Evolutionary conservation across 352 stramenopile genomes (phyloP).

Genomic region (Globisporangium mamillatum): DNA sequence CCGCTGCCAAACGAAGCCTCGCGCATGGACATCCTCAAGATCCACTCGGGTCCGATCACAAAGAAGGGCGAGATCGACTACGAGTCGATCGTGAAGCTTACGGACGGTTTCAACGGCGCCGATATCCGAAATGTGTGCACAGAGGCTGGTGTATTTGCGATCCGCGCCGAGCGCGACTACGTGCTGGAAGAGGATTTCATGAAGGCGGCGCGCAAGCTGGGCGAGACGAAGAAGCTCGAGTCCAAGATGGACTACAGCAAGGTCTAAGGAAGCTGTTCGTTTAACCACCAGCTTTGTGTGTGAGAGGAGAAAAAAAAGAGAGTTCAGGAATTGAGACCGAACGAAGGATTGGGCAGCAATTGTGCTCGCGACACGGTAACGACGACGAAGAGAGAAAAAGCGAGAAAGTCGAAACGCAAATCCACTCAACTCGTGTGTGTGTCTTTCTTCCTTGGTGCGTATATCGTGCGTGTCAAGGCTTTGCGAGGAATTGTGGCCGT

Average conservation of each 20-base stretch:
- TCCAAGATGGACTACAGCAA: slow-evolving; percentile 99
- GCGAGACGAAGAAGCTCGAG: slow-evolving; percentile 99
- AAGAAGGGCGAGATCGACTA: slow-evolving; percentile 99
- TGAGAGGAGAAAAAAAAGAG: not conserved
- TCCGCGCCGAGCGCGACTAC: slow-evolving; percentile 98
- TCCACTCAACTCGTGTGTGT: not conserved
- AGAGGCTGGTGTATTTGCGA: slow-evolving; percentile 97
- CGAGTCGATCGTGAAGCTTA: slow-evolving; percentile 99
- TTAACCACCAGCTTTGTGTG: not conserved
- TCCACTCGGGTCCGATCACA: slow-evolving; percentile 97
- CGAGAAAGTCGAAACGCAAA: not conserved
- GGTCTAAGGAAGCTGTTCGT: slow-evolving; percentile 81
- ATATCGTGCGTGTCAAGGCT: not conserved
- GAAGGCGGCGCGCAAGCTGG: slow-evolving; percentile 99
- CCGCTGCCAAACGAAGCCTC: slow-evolving; percentile 98
- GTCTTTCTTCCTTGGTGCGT: not conserved
- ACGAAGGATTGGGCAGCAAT: not conserved
- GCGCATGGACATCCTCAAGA: slow-evolving; percentile 99
- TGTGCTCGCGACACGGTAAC: not conserved
- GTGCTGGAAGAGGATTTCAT: slow-evolving; percentile 99
- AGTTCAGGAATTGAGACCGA: not conserved
- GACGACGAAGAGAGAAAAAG: not conserved
- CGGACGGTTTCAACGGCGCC: slow-evolving; percentile 99
- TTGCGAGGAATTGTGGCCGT: not conserved
- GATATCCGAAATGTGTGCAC: slow-evolving; percentile 99